Evolutionary conservation across 1,284 basidiomycete genomes (phyloP), one percentile per base, ranked within the genome.

Genomic region (Cryptococcus jaspeensis): DNA sequence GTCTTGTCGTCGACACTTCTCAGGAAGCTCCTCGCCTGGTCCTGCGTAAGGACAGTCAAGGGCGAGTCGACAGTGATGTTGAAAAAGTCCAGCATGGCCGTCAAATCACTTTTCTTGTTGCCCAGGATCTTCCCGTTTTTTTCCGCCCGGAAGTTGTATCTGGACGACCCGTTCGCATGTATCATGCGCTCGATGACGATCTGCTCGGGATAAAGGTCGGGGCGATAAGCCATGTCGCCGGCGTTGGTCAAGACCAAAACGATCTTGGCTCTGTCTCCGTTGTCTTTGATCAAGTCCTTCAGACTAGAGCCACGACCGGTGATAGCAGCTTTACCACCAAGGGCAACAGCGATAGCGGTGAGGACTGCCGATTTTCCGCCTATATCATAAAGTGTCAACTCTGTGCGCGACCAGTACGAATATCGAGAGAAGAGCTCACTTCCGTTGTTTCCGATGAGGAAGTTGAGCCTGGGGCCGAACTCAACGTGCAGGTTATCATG

Each of bases 311-410:
- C 94, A 64, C 94, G 86, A 22, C 93, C 92, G 1, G 96, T 99
- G 0, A 87, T 84, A 25, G 79, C 84, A 2, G 94, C 90, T 75
- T 95, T 97, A 1, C 92, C 93, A 49, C 96, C 96, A 0, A 99
- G 83, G 3, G 91, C 94, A 18, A 99, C 84, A 1, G 92, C 92
- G 62, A 99, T 87, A 2, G 88, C 96, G 8, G 95, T 93, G 36
- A 99, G 82, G 40, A 97, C 86, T 1, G 96, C 94, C 72, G 91
- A 95, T 79, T 99, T 99, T 13, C 96, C 94, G 76, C 92, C 88
- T 90, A 53, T n/a, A n/a, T n/a, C n/a, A n/a, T n/a, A n/a, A n/a
- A n/a, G n/a, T n/a, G n/a, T n/a, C n/a, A n/a, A n/a, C n/a, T n/a
- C n/a, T n/a, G n/a, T n/a, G n/a, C n/a, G n/a, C 23, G 35, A 44